Evolutionary conservation across 2,329 filamentous ascomycete genomes (phyloP).

Genomic region (Monilinia polystroma): DNA sequence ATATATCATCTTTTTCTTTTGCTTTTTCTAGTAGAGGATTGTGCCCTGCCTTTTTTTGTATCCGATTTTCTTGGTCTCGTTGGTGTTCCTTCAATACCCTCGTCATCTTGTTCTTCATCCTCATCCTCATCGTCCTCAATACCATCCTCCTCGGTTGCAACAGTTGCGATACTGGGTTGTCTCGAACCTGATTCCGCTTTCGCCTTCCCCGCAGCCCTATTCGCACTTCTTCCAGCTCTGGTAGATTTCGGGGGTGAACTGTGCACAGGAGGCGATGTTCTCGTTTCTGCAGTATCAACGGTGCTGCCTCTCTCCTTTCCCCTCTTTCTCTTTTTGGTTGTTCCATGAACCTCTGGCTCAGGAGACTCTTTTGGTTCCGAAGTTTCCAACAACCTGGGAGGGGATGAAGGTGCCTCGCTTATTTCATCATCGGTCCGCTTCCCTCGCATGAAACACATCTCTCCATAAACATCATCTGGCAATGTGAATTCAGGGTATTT

Average conservation of each 20-base stretch:
- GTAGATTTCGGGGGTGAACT: conserved; percentile 45
- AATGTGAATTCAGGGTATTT: conserved; percentile 67
- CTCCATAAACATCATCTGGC: conserved; percentile 45
- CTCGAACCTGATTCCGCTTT: conserved; percentile 43
- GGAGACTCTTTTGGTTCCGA: conserved; percentile 29
- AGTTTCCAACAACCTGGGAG: conserved; percentile 35
- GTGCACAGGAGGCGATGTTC: conserved; percentile 43
- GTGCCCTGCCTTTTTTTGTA: conserved; percentile 29
- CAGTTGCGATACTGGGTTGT: conserved; percentile 40
- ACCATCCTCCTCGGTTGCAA: conserved; percentile 40
- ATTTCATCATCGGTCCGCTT: conserved; percentile 26
- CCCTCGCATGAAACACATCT: conserved; percentile 37
- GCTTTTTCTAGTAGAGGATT: conserved; percentile 34
- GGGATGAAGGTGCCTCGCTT: conserved; percentile 42
- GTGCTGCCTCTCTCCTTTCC: conserved; percentile 47
- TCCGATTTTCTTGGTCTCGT: conserved; percentile 34
- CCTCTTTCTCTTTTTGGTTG: conserved; percentile 36
- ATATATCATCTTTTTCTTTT: conserved; percentile 34
- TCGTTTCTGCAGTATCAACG: conserved; percentile 52
- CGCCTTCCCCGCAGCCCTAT: conserved; percentile 46
- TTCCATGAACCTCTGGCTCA: conserved; percentile 16
- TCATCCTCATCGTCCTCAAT: conserved; percentile 41
- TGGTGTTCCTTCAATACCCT: conserved; percentile 37
- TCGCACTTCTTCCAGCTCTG: conserved; percentile 39
- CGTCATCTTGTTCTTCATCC: conserved; percentile 43